phyloP scores from a whole-genome alignment of 2,329 filamentous ascomycete species.

The Aspergillus pseudoterreus region DNA sequence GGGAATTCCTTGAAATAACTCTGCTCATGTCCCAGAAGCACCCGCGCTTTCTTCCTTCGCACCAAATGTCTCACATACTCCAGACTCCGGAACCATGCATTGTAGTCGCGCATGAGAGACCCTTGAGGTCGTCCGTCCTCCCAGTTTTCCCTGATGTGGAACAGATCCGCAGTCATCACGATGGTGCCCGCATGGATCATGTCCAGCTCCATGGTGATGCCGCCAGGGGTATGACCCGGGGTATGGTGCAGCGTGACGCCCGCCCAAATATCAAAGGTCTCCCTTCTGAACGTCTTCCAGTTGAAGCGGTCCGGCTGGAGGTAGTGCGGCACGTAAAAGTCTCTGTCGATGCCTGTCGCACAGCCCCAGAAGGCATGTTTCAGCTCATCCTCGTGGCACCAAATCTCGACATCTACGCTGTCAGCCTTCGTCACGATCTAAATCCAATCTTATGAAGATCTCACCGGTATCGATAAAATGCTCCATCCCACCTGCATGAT shows the following conservation, averaged over 20 bases:
- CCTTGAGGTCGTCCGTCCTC: not conserved
- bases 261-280: not conserved
- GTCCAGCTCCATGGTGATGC: not conserved
- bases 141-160: slow-evolving; percentile 1
- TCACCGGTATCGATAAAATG: not conserved
- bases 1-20: slow-evolving; percentile 1
- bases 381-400: not conserved
- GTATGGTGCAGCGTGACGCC: not conserved
- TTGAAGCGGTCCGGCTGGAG: not conserved
- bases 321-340: not conserved
- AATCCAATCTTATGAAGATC: not conserved
- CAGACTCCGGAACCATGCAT: not conserved
- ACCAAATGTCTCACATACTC: slow-evolving; percentile 1
- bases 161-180: not conserved
- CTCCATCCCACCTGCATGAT: slow-evolving; percentile 1
- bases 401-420: not conserved
- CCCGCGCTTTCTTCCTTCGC: slow-evolving; percentile 1
- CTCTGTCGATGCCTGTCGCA: not conserved
- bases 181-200: not conserved
- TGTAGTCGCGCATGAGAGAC: slow-evolving; percentile 2
- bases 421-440: not conserved
- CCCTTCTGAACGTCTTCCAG: not conserved
- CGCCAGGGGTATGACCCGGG: not conserved
- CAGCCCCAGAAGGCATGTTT: slow-evolving; percentile 1
- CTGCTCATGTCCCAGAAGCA: slow-evolving; percentile 1